Evolutionary conservation across 2,329 filamentous ascomycete species (phyloP), one percentile per base, ranked within the genome.

Genomic region (Stenocarpella maydis): DNA sequence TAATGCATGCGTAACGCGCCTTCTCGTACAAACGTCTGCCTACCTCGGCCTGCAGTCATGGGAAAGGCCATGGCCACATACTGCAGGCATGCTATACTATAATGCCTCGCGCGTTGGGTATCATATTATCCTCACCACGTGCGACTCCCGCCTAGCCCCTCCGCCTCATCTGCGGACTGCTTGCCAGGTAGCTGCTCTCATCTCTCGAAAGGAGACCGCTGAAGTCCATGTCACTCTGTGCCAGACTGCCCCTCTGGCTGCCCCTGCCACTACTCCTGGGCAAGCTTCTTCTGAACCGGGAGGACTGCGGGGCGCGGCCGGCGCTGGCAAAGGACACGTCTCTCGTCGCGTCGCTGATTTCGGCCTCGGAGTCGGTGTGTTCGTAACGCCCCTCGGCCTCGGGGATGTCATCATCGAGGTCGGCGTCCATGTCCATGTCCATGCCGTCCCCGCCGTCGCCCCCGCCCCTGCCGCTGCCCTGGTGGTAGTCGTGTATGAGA

Each of bases 341-440:
- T 12, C 77, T 76, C 9, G 76, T 78, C 7, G 82, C 79, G 7
- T 82, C 81, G 70, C 80, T 85, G 64, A 89, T 73, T 64, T 90
- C 89, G 10, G 85, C 90, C 73, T 93, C 91, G 2, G 91, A 91
- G 79, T 94, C 92, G 10, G 92, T 94, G 77, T 94, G 91, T 81
- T 94, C 91, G 81, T 93, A 94, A 31, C 84, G 87, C 75, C 82
- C 83, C 75, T 88, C 87, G 12, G 85, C 89, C 70, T 92, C 90
- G 24, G 91, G 90, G 43, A 93, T 87, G 70, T 91, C 90, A 60
- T 89, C 90, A 77, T 94, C 91, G 49, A 93, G 82, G 76, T 94
- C 86, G n/a, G 85, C 88, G 63, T 87, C 89, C 87, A 91, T 90
- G 75, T 85, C 85, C 81, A 88, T 82, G 71, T 84, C 82, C 67